Evolutionary conservation across 768 basidiomycete genomes (phyloP), one percentile per base, ranked within the genome.

Genomic region (Cubamyces lactineus): DNA sequence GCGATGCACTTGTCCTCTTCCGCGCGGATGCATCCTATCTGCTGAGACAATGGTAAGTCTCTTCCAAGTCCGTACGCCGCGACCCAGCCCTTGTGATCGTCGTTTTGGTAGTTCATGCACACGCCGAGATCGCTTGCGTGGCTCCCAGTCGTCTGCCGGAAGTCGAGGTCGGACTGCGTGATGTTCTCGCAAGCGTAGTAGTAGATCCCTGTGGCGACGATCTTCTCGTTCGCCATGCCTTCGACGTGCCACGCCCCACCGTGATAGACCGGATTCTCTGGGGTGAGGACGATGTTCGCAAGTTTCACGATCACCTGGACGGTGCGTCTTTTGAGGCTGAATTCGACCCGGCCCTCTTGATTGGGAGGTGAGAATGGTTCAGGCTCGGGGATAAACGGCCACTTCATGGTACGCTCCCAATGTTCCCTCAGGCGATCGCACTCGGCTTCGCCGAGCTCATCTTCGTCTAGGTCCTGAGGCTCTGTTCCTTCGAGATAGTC

Each of bases 261-360:
- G 1, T 56, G 38, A 46, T 75, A 76, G 41, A 45, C 41, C 0
- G 72, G 67, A 3, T 73, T 72, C 21, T 73, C 71, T 0, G 70
- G 67, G 2, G 77, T 76, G 26, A 73, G 50, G 4, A 67, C 53
- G 28, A 76, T 76, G 47, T 72, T 76, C 5, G 79, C 69, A 5
- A 80, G 67, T 68, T 80, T 82, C 26, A 82, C 77, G 30, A 73
- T 74, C 47, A 81, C 75, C 42, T 75, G 75, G 0, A 77, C 34
- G 2, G 53, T 67, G 21, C 64, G 57, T 11, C 66, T 70, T 11
- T 34, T 21, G 17, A 56, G 53, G 15, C 42, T 48, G 23, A 51
- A 28, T 24, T 54, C 50, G 45, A 54, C 46, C 46, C 56, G 57
- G 8, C 23, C 45, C 19, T 38, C 51, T 21, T 15, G 26, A 23